Conservation (phyloP, 352 stramenopile genomes). For the Globisporangium nagaii region DNA sequence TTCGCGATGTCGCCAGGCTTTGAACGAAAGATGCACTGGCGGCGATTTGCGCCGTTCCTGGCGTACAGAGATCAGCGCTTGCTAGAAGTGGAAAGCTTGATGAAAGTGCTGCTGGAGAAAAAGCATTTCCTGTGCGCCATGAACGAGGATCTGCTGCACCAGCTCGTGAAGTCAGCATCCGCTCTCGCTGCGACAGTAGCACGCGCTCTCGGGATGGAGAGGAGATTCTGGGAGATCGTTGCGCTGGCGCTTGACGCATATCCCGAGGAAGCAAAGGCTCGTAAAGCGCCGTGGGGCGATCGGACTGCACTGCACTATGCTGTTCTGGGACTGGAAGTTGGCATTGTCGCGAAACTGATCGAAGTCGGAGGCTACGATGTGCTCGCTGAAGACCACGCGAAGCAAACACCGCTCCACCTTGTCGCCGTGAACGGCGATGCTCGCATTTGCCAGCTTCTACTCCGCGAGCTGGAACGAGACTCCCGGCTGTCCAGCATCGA, state of each 20-base stretch:
- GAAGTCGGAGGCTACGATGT: slow-evolving; percentile 36
- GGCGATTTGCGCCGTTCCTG: slow-evolving; percentile 26
- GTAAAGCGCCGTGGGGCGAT: slow-evolving; percentile 33
- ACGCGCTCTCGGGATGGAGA: slow-evolving; percentile 19
- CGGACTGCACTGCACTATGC: slow-evolving; percentile 44
- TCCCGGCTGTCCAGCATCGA: background rate
- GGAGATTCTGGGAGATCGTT: slow-evolving; percentile 42
- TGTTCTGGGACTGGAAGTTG: slow-evolving; percentile 30
- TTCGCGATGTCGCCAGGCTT: slow-evolving; percentile 12
- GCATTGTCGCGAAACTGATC: slow-evolving; percentile 28
- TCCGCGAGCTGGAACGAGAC: slow-evolving; percentile 25
- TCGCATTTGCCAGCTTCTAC: slow-evolving; percentile 31
- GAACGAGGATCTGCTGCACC: slow-evolving; percentile 38
- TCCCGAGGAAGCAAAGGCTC: slow-evolving; percentile 16
- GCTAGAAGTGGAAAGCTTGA: slow-evolving; percentile 36
- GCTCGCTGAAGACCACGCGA: slow-evolving; percentile 32
- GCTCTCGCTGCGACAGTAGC: slow-evolving; percentile 32
- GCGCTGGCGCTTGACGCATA: slow-evolving; percentile 28
- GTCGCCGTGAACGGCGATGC: slow-evolving; percentile 35
- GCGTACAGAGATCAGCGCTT: slow-evolving; percentile 23
- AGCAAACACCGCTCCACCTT: slow-evolving; percentile 44
- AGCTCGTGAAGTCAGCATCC: slow-evolving; percentile 30
- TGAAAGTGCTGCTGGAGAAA: slow-evolving; percentile 34
- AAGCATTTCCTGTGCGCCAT: slow-evolving; percentile 17
- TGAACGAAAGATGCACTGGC: slow-evolving; percentile 18